Conservation (phyloP, 2,329 filamentous ascomycete species). For the Lanzia echinophila region DNA sequence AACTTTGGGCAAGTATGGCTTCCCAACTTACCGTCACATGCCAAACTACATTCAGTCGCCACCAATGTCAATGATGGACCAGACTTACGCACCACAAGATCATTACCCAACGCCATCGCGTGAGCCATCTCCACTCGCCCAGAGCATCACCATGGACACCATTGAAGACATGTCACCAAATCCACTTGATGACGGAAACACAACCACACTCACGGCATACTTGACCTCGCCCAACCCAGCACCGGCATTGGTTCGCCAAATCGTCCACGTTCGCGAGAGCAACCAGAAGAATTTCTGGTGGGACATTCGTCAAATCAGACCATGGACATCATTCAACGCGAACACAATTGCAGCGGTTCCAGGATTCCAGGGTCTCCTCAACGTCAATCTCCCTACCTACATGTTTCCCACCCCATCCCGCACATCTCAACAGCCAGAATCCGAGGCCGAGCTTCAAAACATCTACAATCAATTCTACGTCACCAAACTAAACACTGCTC, state of each 20-base stretch:
- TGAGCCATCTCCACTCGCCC: constrained; percentile 39
- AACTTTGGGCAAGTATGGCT: constrained; percentile 64
- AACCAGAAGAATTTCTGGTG: constrained; percentile 87
- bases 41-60: constrained; percentile 43
- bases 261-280: constrained; percentile 60
- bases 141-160: constrained; percentile 27
- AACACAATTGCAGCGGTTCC: constrained; percentile 65
- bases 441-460: constrained; percentile 66
- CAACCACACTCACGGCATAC: constrained; percentile 70
- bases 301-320: constrained; percentile 81
- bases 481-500: constrained; percentile 78
- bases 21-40: constrained; percentile 77
- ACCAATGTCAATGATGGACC: constrained; percentile 23
- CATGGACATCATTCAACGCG: constrained; percentile 75
- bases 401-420: constrained; percentile 47
- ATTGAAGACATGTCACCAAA: constrained; percentile 29
- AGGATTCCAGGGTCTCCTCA: constrained; percentile 65
- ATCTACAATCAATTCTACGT: constrained; percentile 75
- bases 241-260: constrained; percentile 71
- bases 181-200: constrained; percentile 32
- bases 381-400: constrained; percentile 56
- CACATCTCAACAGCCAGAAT: constrained; percentile 63
- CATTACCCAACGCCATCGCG: constrained; percentile 31
- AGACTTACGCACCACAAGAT: constrained; percentile 39
- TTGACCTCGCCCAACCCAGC: constrained; percentile 75